Conservation (phyloP, 192 early-diverging fungal genomes). For the Coemansia furcata region DNA sequence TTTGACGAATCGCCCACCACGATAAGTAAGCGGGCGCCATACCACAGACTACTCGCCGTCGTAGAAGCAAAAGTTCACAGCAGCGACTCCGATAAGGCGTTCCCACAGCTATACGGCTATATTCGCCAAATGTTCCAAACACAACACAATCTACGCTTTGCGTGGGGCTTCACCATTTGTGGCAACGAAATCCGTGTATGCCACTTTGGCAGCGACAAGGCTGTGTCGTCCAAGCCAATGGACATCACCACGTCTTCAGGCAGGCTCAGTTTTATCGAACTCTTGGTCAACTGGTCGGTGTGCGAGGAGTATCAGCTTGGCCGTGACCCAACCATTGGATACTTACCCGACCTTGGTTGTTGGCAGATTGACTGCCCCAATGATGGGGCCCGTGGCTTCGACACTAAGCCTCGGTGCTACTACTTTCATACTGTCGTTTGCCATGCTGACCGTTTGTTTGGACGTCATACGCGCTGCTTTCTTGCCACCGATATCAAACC, state of each 20-base stretch:
- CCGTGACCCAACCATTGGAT: background rate
- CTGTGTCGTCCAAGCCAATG: background rate
- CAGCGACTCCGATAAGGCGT: background rate
- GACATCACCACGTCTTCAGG: background rate
- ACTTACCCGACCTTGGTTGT: too few species aligned
- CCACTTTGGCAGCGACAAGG: background rate
- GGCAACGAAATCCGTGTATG: background rate
- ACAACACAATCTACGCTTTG: conserved; percentile 13
- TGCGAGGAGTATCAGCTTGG: conserved; percentile 10
- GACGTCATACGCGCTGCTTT: conserved; percentile 13
- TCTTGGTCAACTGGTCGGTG: conserved; percentile 11
- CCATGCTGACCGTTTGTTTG: background rate
- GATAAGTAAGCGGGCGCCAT: background rate
- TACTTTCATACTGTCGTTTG: background rate
- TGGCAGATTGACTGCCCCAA: too few species aligned
- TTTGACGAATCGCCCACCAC: background rate
- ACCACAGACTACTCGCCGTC: background rate
- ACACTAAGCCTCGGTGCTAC: background rate
- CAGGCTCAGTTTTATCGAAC: background rate
- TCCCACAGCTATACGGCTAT: background rate
- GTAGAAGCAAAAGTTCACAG: background rate
- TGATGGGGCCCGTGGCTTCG: too few species aligned
- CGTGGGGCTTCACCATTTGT: conserved; percentile 16
- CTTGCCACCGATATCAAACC: background rate
- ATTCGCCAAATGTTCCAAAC: background rate